Base-by-base conservation (phyloP, 2,329 filamentous ascomycete species). In the Nannizzia gypsea region DNA sequence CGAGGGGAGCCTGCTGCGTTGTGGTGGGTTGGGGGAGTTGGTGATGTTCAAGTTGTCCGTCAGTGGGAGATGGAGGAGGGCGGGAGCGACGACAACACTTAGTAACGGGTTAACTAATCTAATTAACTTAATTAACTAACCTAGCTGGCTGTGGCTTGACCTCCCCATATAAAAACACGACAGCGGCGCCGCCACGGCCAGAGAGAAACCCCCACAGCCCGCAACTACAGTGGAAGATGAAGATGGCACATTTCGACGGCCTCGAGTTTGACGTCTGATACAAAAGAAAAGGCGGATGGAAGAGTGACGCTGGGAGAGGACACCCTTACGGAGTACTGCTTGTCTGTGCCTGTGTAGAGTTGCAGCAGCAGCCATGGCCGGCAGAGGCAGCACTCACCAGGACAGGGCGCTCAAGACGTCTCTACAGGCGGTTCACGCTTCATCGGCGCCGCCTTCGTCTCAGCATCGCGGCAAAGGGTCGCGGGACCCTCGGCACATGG, bases 401-500 rank as follows among this genome's bases (percentile, higher is more conserved):
- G 22, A 85, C 82, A 67, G 77, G 83, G 63, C 83, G 84, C 76
- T 88, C 15, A 88, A 86, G 69, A 84, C 82, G 59, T 76, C 79
- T 26, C 75, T 77, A 17, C 72, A 72, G 8, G 67, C 71, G 24
- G 66, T 71, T 22, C 72, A 70, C 59, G 70, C 75, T 34, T 72
- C 74, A 56, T 72, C 78, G 63, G 66, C 73, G 40, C 74, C 44
- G 78, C 77, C 48, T 70, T 62, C 64, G 66, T 20, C 42, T 50
- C 20, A 57, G 57, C 2, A 56, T n/a, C 34, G 38, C 38, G n/a
- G 60, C 46, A 24, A 28, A 34, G 50, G 50, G 31, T 52, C 60
- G 3, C 65, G 76, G 76, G 67, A 79, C 76, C 60, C 73, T 11
- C 74, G 73, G 36, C 73, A 77, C 60, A 66, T 77, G 13, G 81